A percentile compares a stretch with the other conserved stretches of the same genome.
Conservation (phyloP, 2,329 filamentous ascomycete species). For the Colletotrichum musicola region DNA sequence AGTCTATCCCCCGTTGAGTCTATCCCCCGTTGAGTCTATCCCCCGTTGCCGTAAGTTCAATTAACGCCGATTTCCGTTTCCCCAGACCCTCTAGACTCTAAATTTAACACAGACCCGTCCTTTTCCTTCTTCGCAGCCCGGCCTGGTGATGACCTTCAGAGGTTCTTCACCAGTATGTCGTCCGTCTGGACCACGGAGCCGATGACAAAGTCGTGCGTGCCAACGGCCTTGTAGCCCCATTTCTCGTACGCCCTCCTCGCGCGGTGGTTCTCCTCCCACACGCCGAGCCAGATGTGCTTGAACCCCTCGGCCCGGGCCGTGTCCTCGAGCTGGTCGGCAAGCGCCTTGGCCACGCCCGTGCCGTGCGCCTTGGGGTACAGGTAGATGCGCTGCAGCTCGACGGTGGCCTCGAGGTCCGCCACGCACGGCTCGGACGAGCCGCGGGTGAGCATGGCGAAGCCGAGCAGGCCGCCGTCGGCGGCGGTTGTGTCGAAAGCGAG, state of each 20-base stretch:
- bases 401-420: constrained; percentile 42
- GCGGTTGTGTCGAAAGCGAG: constrained; percentile 39
- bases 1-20: too few relatives aligned
- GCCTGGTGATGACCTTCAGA: constrained; percentile 8
- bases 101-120: too few relatives aligned
- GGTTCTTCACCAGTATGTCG: constrained; percentile 54
- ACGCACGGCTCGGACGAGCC: constrained; percentile 55
- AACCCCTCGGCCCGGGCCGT: constrained; percentile 53
- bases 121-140: too few relatives aligned
- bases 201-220: constrained; percentile 56
- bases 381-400: constrained; percentile 60
- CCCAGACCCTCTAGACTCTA: too few relatives aligned
- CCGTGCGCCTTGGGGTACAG: constrained; percentile 52
- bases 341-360: constrained; percentile 51
- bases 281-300: constrained; percentile 58
- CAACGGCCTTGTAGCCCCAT: constrained; percentile 55
- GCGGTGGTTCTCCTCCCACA: constrained; percentile 60
- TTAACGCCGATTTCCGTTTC: too few relatives aligned
- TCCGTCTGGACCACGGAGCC: constrained; percentile 58
- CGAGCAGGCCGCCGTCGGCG: constrained; percentile 45
- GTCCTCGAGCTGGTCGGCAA: constrained; percentile 47
- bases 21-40: too few relatives aligned
- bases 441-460: constrained; percentile 56
- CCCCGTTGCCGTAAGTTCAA: too few relatives aligned
- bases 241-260: constrained; percentile 55